Conservation (phyloP, 306 rosid species). For the Pyrus betulifolia region DNA sequence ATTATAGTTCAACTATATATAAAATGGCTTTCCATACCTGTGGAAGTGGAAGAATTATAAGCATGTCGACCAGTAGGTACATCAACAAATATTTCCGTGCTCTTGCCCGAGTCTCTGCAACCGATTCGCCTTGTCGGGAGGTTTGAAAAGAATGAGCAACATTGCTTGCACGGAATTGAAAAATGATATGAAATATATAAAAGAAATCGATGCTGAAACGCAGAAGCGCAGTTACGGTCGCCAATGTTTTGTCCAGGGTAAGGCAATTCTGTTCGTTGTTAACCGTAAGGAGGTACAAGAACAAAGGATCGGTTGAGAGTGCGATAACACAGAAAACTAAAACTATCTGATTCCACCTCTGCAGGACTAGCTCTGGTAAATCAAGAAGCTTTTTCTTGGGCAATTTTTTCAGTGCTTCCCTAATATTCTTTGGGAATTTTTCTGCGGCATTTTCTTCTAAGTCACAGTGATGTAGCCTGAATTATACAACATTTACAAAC, state of each 20-base stretch:
- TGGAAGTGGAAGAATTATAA: constrained; percentile 21
- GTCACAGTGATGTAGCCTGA: background rate
- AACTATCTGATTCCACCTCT: constrained; percentile 15
- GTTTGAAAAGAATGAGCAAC: background rate
- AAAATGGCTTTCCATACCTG: background rate
- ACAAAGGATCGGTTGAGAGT: constrained; percentile 29
- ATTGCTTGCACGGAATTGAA: background rate
- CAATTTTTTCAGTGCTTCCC: background rate
- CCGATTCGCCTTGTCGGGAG: background rate
- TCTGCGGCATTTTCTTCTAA: background rate
- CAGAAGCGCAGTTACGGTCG: background rate
- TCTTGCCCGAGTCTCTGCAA: background rate
- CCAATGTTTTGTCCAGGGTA: constrained; percentile 5
- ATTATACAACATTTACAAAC: background rate
- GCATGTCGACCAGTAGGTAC: background rate
- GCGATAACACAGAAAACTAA: constrained; percentile 17
- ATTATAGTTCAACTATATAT: no score
- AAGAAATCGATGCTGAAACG: background rate
- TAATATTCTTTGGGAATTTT: background rate
- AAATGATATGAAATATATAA: background rate
- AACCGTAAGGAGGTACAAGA: constrained; percentile 25
- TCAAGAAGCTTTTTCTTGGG: background rate
- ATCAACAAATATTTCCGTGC: background rate
- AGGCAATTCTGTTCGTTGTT: constrained; percentile 12
- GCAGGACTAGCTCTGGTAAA: background rate